phyloP scores from a whole-genome alignment of 495 filamentous ascomycete species.

The Hyaloscypha finlandica region DNA sequence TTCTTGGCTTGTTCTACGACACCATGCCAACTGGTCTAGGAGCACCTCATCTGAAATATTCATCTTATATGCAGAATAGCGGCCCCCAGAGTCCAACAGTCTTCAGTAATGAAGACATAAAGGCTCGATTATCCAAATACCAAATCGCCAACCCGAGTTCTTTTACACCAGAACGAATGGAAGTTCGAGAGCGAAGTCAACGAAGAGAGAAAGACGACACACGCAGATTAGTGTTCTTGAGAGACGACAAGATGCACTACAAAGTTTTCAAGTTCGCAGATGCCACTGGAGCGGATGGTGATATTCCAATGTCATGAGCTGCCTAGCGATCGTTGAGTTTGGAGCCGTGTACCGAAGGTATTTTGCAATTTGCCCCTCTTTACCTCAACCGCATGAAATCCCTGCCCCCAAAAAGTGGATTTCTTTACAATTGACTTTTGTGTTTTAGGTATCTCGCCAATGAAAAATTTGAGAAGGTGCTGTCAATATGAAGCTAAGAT shows the following conservation, averaged over 20 bases:
- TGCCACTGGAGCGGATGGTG: conserved; percentile 15
- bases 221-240: conserved; percentile 46
- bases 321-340: background rate
- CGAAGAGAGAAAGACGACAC: conserved; percentile 39
- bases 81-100: conserved; percentile 27
- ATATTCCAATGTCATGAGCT: conserved; percentile 29
- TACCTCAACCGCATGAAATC: background rate
- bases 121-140: conserved; percentile 16
- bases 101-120: conserved; percentile 24
- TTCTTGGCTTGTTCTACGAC: background rate
- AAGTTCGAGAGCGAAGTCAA: conserved; percentile 33
- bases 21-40: background rate
- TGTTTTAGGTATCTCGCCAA: background rate
- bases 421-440: background rate
- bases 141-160: conserved; percentile 35
- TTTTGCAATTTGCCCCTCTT: background rate
- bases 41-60: conserved; percentile 29
- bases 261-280: conserved; percentile 35
- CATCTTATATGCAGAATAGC: conserved; percentile 24
- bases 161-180: conserved; percentile 50
- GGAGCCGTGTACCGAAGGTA: background rate
- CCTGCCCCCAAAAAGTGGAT: no score
- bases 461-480: background rate
- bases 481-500: background rate
- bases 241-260: conserved; percentile 44